phyloP scores from a whole-genome alignment of 2,329 filamentous ascomycete genomes.

The Trichoderma guizhouense region DNA sequence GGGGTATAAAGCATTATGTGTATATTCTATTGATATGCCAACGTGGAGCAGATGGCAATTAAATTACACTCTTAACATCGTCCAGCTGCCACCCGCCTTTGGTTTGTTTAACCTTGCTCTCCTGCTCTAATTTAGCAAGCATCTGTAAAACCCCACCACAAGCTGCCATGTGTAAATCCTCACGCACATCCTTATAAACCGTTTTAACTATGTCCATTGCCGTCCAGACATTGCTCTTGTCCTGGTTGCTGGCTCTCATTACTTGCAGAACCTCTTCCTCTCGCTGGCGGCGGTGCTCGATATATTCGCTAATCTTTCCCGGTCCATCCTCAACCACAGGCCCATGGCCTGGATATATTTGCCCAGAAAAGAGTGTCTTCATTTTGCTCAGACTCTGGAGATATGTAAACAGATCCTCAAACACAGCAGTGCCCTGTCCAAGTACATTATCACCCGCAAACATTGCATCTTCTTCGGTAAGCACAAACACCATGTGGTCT shows the following conservation, averaged over 20 bases:
- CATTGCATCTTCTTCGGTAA: conserved; percentile 76
- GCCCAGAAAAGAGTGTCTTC: conserved; percentile 60
- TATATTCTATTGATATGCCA: not conserved
- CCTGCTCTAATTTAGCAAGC: conserved; percentile 70
- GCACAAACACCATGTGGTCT: conserved; percentile 76
- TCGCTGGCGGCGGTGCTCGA: conserved; percentile 72
- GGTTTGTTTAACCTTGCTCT: conserved; percentile 59
- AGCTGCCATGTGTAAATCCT: conserved; percentile 71
- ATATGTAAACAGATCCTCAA: conserved; percentile 71
- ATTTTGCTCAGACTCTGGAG: conserved; percentile 67
- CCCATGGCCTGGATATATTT: conserved; percentile 86
- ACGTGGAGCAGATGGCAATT: not conserved
- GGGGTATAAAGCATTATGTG: not conserved
- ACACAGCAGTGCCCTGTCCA: conserved; percentile 81
- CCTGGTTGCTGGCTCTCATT: conserved; percentile 43
- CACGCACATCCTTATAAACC: conserved; percentile 78
- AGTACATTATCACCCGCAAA: conserved; percentile 89
- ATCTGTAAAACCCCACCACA: conserved; percentile 75
- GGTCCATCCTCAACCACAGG: conserved; percentile 70
- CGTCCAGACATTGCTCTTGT: conserved; percentile 49
- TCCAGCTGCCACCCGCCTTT: conserved; percentile 32
- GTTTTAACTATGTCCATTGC: conserved; percentile 81
- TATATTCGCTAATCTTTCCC: conserved; percentile 75
- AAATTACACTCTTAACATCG: conserved; percentile 13
- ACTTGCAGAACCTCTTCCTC: conserved; percentile 74